A percentile compares a stretch with the other conserved stretches of the same genome.
phyloP scores from a whole-genome alignment of 768 basidiomycete genomes.

The Crucibulum laeve region DNA sequence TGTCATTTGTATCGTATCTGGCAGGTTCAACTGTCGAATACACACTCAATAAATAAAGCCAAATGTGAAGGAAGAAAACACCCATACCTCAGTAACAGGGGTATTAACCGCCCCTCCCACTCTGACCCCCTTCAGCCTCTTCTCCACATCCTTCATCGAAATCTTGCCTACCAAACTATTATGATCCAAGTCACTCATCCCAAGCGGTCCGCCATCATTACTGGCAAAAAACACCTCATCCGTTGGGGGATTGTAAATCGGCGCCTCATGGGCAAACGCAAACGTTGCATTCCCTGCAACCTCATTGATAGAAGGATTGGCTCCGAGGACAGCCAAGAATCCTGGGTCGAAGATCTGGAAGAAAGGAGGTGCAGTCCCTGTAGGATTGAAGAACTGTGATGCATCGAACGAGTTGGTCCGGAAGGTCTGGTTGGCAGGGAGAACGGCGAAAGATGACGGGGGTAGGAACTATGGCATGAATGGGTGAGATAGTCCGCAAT shows the following conservation, averaged over 20 bases:
- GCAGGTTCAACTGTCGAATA: conserved; percentile 37
- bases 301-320: conserved; percentile 47
- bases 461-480: too few species aligned
- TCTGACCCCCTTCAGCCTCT: conserved; percentile 28
- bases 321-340: conserved; percentile 59
- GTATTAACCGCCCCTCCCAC: conserved; percentile 37
- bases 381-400: conserved; percentile 59
- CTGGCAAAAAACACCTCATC: conserved; percentile 71
- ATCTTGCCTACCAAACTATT: conserved; percentile 64
- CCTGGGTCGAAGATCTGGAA: conserved; percentile 45
- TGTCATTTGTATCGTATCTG: conserved; percentile 52
- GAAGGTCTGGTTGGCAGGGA: conserved; percentile 38
- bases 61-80: not conserved
- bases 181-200: conserved; percentile 58
- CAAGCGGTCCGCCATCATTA: conserved; percentile 61
- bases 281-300: conserved; percentile 58
- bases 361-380: conserved; percentile 49
- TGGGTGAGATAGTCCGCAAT: too few species aligned
- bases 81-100: conserved; percentile 37
- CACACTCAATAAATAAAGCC: not conserved
- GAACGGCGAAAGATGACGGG: conserved; percentile 52
- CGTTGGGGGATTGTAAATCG: conserved; percentile 61
- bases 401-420: conserved; percentile 29
- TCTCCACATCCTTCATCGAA: conserved; percentile 49
- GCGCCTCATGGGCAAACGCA: conserved; percentile 78